These are phyloP conservation scores for Chlorella vulgaris DNA, from an alignment of 139 green algal species.

Conservation along the genomic window DNA sequence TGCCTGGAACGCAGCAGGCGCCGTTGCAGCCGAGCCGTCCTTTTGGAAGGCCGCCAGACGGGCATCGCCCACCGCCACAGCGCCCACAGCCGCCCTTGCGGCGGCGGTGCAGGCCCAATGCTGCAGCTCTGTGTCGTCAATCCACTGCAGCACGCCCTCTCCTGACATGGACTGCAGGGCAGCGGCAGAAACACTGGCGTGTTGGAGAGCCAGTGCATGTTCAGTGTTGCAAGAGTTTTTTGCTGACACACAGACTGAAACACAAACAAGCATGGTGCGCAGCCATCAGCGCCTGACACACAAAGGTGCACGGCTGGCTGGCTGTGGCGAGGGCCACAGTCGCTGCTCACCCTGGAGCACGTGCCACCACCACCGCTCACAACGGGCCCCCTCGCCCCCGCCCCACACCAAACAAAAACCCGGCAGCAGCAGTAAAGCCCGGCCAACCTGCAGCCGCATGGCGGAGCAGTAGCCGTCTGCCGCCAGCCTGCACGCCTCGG, in stretches of 20 bases:
- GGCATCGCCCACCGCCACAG: background rate
- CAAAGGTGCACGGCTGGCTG: too few species aligned
- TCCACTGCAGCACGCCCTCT: slow-evolving; percentile 50
- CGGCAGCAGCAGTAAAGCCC: too few species aligned
- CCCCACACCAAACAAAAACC: too few species aligned
- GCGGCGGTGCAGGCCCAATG: slow-evolving; percentile 47
- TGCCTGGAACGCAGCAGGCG: background rate
- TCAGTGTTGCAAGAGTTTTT: too few species aligned
- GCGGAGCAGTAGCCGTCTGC: too few species aligned
- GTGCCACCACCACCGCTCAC: background rate
- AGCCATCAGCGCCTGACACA: too few species aligned
- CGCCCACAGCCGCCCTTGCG: background rate
- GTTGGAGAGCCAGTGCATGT: background rate
- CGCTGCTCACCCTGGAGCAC: too few species aligned
- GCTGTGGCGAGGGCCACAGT: too few species aligned
- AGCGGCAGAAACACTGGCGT: background rate
- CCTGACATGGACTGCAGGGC: slow-evolving; percentile 43
- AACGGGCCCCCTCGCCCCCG: too few species aligned
- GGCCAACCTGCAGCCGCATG: slow-evolving; percentile 44
- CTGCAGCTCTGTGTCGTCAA: slow-evolving; percentile 53
- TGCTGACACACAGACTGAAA: background rate
- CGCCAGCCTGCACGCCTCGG: background rate
- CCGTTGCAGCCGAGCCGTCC: background rate
- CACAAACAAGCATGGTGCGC: too few species aligned
- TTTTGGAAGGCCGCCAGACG: slow-evolving; percentile 6